phyloP scores from a whole-genome alignment of 2,329 filamentous ascomycete species.

The Juglanconis sp. region DNA sequence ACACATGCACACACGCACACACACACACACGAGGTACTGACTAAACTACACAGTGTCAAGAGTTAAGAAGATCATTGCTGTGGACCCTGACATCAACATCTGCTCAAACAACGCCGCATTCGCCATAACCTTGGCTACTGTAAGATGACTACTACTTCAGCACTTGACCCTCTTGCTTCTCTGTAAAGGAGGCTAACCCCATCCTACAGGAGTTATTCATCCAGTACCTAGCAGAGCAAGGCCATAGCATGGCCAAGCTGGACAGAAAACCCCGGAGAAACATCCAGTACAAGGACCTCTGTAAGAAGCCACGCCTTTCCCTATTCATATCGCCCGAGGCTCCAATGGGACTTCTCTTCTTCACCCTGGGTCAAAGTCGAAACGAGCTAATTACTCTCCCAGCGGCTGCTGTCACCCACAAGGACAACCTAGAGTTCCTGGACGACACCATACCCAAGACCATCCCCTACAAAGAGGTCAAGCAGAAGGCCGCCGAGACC shows the following conservation, averaged over 20 bases:
- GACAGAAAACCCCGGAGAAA: constrained; percentile 91
- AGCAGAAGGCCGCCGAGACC: constrained; percentile 55
- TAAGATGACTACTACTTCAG: constrained; percentile 34
- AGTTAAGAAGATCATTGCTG: constrained; percentile 90
- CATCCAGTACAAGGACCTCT: constrained; percentile 92
- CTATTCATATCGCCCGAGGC: too few species aligned
- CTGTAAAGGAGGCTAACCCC: background rate
- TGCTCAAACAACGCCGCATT: constrained; percentile 95
- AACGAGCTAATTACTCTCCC: background rate
- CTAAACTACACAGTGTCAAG: constrained; percentile 68
- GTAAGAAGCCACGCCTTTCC: constrained; percentile 41
- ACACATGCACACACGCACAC: too few species aligned
- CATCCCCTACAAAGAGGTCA: constrained; percentile 74
- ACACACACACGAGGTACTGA: background rate
- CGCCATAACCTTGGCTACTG: constrained; percentile 85
- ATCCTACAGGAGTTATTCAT: constrained; percentile 83
- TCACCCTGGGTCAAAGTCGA: too few species aligned
- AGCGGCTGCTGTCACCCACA: constrained; percentile 82
- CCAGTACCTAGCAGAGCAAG: constrained; percentile 81
- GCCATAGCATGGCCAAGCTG: constrained; percentile 82
- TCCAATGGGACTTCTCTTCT: background rate
- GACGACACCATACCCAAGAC: constrained; percentile 88
- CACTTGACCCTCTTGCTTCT: background rate
- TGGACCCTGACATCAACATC: constrained; percentile 79
- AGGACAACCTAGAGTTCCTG: constrained; percentile 94